These are phyloP conservation scores for Botrytis byssoidea DNA, from an alignment of 2,329 filamentous ascomycete species.

Conservation along the genomic window DNA sequence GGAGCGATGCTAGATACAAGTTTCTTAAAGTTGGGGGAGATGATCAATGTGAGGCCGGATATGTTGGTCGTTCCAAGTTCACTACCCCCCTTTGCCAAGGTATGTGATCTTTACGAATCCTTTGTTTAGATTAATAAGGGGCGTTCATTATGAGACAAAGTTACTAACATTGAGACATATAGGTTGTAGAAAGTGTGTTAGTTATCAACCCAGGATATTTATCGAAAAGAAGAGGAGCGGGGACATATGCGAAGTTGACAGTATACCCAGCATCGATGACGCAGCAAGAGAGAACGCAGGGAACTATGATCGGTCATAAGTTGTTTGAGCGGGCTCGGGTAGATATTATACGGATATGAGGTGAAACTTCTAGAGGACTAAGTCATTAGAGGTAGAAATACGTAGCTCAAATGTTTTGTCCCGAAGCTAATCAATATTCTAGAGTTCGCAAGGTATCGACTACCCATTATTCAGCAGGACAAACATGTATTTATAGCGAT, in stretches of 20 bases:
- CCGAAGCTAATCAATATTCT: background rate
- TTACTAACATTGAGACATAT: slow-evolving; percentile 12
- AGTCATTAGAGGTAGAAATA: background rate
- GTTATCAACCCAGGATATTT: slow-evolving; percentile 87
- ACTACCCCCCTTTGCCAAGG: slow-evolving; percentile 84
- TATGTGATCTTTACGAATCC: slow-evolving; percentile 44
- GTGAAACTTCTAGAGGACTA: background rate
- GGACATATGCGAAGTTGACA: slow-evolving; percentile 80
- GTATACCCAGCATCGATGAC: slow-evolving; percentile 63
- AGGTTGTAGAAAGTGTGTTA: slow-evolving; percentile 89
- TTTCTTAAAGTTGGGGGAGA: slow-evolving; percentile 86
- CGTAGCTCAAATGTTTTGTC: background rate
- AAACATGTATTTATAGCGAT: background rate
- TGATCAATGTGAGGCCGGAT: slow-evolving; percentile 82
- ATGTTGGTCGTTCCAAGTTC: slow-evolving; percentile 79
- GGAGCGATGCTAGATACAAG: slow-evolving; percentile 79
- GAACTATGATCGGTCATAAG: slow-evolving; percentile 65
- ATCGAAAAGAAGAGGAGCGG: slow-evolving; percentile 79
- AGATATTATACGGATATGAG: slow-evolving; percentile 76
- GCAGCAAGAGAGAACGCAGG: slow-evolving; percentile 55
- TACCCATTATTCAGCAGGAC: background rate
- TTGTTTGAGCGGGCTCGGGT: slow-evolving; percentile 82
- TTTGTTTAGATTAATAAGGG: background rate
- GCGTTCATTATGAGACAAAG: background rate
- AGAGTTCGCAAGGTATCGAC: background rate